phyloP scores from a whole-genome alignment of 495 filamentous ascomycete species.

The Durotheca rogersii region DNA sequence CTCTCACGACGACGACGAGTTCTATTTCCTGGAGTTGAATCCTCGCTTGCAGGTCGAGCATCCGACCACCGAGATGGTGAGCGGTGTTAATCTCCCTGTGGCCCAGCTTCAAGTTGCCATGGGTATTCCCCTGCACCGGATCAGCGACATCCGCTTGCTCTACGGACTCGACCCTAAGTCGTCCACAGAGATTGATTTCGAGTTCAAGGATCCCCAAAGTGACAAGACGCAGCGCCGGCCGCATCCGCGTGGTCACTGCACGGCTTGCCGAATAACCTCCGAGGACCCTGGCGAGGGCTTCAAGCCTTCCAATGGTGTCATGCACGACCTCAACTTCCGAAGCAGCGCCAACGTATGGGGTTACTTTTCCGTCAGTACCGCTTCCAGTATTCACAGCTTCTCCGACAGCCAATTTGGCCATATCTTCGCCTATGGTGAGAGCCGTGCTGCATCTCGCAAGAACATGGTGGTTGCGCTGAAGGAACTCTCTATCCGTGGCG shows the following conservation, averaged over 20 bases:
- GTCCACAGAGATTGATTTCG: conserved; percentile 88
- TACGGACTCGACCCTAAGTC: conserved; percentile 93
- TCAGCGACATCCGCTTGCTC: conserved; percentile 91
- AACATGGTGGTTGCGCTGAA: conserved; percentile 99
- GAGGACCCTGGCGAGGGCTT: conserved; percentile 99
- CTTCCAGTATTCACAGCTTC: conserved; percentile 97
- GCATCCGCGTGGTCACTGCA: conserved; percentile 92
- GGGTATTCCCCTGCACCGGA: conserved; percentile 94
- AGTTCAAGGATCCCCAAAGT: conserved; percentile 86
- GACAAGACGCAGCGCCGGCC: conserved; percentile 83
- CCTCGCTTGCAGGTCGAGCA: conserved; percentile 99
- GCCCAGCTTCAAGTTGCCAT: conserved; percentile 98
- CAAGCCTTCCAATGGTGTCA: conserved; percentile 97
- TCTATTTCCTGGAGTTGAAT: conserved; percentile 99
- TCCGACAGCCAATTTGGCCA: conserved; percentile 99
- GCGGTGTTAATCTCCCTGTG: conserved; percentile 93
- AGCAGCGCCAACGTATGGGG: conserved; percentile 99
- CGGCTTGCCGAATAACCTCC: conserved; percentile 98
- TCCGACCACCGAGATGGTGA: conserved; percentile 99
- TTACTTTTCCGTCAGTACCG: conserved; percentile 98
- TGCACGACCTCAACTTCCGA: conserved; percentile 99
- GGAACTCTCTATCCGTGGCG: conserved; percentile 98
- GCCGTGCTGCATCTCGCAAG: conserved; percentile 89
- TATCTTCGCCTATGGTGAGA: conserved; percentile 99
- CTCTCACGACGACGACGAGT: conserved; percentile 96